These are phyloP conservation scores for Alternaria panax DNA, from an alignment of 2,329 filamentous ascomycete genomes.

Conservation along the genomic window DNA sequence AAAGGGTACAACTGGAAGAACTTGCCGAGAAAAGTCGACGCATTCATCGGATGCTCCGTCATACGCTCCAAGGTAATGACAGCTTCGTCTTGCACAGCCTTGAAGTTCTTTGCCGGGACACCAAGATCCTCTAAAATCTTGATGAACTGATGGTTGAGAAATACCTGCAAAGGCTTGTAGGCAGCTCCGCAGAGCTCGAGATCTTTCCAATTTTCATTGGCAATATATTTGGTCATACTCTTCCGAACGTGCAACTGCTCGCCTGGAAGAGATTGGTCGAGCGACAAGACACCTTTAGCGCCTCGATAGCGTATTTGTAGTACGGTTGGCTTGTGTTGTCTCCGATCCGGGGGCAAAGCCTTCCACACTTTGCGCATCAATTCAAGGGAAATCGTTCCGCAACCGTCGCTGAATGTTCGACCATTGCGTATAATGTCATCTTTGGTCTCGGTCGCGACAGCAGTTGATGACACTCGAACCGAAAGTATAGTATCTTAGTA, in stretches of 20 bases:
- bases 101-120: slow-evolving; percentile 66
- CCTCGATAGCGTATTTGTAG: slow-evolving; percentile 75
- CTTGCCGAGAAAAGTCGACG: slow-evolving; percentile 66
- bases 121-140: slow-evolving; percentile 85
- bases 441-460: slow-evolving; percentile 54
- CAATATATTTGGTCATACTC: slow-evolving; percentile 81
- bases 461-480: slow-evolving; percentile 61
- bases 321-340: slow-evolving; percentile 53
- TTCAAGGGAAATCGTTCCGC: slow-evolving; percentile 72
- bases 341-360: slow-evolving; percentile 57
- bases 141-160: slow-evolving; percentile 80
- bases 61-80: slow-evolving; percentile 67
- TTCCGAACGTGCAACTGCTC: slow-evolving; percentile 66
- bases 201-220: slow-evolving; percentile 55
- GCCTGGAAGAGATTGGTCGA: slow-evolving; percentile 69
- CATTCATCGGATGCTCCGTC: slow-evolving; percentile 66
- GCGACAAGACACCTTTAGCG: slow-evolving; percentile 67
- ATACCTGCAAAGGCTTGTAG: slow-evolving; percentile 70
- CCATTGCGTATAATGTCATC: slow-evolving; percentile 63
- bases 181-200: slow-evolving; percentile 77
- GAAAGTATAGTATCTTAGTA: slow-evolving; percentile 70
- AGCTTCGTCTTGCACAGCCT: slow-evolving; percentile 69
- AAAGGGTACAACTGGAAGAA: neutral
- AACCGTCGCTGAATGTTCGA: slow-evolving; percentile 79
- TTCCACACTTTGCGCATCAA: slow-evolving; percentile 68